Base-by-base conservation (phyloP, 2,329 filamentous ascomycete species). In the Fusarium hostae region DNA sequence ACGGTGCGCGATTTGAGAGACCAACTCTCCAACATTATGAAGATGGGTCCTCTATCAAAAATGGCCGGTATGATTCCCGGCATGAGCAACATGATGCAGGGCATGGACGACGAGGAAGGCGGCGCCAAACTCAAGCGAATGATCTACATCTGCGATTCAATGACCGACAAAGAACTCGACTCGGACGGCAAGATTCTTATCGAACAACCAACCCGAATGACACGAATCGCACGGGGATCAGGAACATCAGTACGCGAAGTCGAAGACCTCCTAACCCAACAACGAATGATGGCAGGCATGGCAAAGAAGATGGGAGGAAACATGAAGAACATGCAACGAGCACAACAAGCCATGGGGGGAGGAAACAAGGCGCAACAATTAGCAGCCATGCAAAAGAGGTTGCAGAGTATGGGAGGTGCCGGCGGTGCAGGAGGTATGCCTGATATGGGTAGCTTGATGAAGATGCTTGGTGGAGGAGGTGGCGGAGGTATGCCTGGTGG, bases 1-100 rank as follows among this genome's bases (percentile, higher is more conserved):
- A 97, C 96, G 0, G 89, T 99, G 37, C 92, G 96, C 60, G 96
- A 99, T 80, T 87, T 99, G 74, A 90, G 96, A 24, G 96, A 99
- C 80, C 97, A 99, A 79, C 90, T 99, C 16, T 92, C 92, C 64
- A 98, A 98, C 78, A 98, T 99, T 78, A 98, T 98, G 94, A 99
- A 99, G 85, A 98, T 99, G 96, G 96, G 96, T 0, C 96, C 96
- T 0, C 84, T 99, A 3, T 97, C 93, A 22, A 98, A 99, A 81
- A 97, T 99, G 89, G 97, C 95, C 0, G 94, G 95, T 76, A 99
- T 99, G 96, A 98, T 99, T 71, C 96, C 96, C 0, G 96, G 96
- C 32, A 92, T 99, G 81, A 92, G 92, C 74, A 93, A 92, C 78
- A 91, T 98, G 87, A 98, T 98, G 89, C 91, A 94, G 58, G 94